Base-by-base conservation (phyloP, 257 asterid genomes). In the Gentiana dahurica region DNA sequence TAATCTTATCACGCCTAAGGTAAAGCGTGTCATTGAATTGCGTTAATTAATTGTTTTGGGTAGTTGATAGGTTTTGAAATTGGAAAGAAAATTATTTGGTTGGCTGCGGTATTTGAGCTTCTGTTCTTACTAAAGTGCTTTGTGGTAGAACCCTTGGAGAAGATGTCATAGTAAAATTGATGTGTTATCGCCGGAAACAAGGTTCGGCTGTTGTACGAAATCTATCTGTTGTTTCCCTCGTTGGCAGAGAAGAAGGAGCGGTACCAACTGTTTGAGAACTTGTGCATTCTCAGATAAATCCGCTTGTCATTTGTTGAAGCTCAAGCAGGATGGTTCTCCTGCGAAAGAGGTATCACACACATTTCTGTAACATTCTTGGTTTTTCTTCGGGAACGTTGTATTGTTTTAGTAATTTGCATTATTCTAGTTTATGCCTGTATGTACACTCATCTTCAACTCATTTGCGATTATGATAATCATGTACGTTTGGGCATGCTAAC, bases 251-350 rank as follows among this genome's bases (percentile, higher is more conserved):
- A 85, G 74, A 72, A 70, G 65, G 43, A 60, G 60, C 60, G 74
- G 68, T 58, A 53, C 54, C 45, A 72, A 66, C 61, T 74, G 82
- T 68, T 79, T 77, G 68, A 65, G 79, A 57, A 73, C 87, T 47
- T 80, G 85, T 59, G 81, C 71, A 66, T 75, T 81, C 69, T 69
- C 64, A 41, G 95, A 83, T 67, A 87, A 76, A 76, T 85, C 95
- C 36, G 60, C 75, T 57, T 83, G 80, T 64, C 81, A 62, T 53
- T 62, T 76, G 63, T 58, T 71, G 54, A 75, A 70, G 64, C 65
- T 52, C 63, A 72, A 63, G 63, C 65, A 33, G 65, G 69, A 69
- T 37, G 73, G 62, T 69, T 62, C 71, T 68, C 39, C 8, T 71
- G 51, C 72, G 75, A 69, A 83, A 76, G 74, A 81, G 80, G 66